Evolutionary conservation across 805 yeast species (phyloP).

Genomic region (Yamadazyma nakazawae): DNA sequence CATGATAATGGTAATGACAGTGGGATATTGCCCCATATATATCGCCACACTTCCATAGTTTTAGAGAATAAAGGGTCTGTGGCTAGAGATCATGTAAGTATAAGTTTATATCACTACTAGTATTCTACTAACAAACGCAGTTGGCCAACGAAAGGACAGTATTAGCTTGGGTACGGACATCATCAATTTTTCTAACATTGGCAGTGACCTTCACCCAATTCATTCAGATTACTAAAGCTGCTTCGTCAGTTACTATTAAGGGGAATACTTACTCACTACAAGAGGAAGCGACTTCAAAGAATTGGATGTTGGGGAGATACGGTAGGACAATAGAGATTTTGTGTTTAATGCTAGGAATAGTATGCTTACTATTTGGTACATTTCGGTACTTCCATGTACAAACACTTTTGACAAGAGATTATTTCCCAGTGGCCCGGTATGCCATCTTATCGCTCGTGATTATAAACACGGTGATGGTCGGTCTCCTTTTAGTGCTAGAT

Average conservation of each 20-base stretch:
- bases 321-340: constrained; percentile 19
- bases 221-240: constrained; percentile 17
- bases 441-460: constrained; percentile 17
- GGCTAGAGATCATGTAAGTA: constrained; percentile 39
- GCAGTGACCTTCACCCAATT: constrained; percentile 23
- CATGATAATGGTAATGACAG: not conserved
- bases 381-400: constrained; percentile 27
- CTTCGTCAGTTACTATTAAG: constrained; percentile 8
- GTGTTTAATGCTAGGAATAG: constrained; percentile 16
- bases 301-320: constrained; percentile 8
- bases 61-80: constrained; percentile 30
- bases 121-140: constrained; percentile 16
- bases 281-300: not conserved
- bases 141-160: constrained; percentile 35
- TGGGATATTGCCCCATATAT: not conserved
- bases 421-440: constrained; percentile 25
- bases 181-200: constrained; percentile 21
- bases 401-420: constrained; percentile 16
- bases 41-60: constrained; percentile 5
- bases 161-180: constrained; percentile 28
- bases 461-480: constrained; percentile 17
- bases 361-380: constrained; percentile 20
- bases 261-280: constrained; percentile 2
- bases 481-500: constrained; percentile 20
- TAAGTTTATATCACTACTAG: not conserved